Base-by-base conservation (phyloP, 1,284 basidiomycete species). In the Ustilago vetiveriae region DNA sequence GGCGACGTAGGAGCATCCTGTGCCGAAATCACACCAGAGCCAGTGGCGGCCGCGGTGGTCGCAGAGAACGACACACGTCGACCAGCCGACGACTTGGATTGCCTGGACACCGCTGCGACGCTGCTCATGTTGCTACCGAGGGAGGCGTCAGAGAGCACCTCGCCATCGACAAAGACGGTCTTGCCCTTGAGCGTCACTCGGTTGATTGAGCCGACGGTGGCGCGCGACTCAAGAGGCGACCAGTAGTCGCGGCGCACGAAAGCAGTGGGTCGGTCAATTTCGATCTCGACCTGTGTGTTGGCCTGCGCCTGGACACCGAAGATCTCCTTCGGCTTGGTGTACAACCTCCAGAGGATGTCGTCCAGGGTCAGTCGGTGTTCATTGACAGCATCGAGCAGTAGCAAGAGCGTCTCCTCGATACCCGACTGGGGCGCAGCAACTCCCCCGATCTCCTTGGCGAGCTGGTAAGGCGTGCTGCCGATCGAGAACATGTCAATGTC, bases 401-500 rank as follows among this genome's bases (percentile, higher is more conserved):
- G 86, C 21, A 91, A 92, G 17, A 98, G 86, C 0, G 91, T 88
- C 83, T 99, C 95, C 76, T 92, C 89, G 38, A 92, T 86, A 74
- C 96, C 96, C 21, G 91, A 90, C 82, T 87, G 87, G 0, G 91
- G 84, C 6, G 90, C 89, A 19, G 87, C 86, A 5, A 85, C 76
- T 76, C 92, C 85, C 30, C 88, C 88, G 39, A 90, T 85, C 72
- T 91, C 89, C 19, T 83, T 81, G 3, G 91, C 89, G 27, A 96
- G 84, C 67, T 88, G 85, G 83, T 91, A 94, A 4, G 96, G 95
- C 27, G 90, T 85, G 29, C 87, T 86, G 41, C 95, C 94, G 58
- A 96, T 87, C 3, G 94, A 94, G 85, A 99, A 94, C 42, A 89
- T 89, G 78, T 99, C 96, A 71, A 99, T 90, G 33, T 87, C 84